Percentiles rank a stretch among this genome's conserved stretches.
phyloP scores from a whole-genome alignment of 257 asterid species.

The Rhazya stricta region DNA sequence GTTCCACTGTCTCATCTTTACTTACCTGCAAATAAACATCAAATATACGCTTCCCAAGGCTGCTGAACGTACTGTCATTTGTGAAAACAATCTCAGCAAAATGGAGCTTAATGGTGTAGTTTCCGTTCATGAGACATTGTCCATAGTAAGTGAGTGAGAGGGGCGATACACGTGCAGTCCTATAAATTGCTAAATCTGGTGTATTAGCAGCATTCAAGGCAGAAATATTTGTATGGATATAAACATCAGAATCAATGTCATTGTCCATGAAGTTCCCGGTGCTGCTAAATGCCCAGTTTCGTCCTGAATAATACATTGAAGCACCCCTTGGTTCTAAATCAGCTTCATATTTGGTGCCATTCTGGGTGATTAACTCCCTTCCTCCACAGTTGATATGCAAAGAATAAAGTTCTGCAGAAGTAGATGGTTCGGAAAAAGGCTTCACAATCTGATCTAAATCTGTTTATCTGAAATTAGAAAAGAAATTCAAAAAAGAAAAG shows the following conservation, averaged over 20 bases:
- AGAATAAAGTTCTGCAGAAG: conserved; percentile 46
- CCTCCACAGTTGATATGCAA: conserved; percentile 85
- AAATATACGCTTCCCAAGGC: conserved; percentile 77
- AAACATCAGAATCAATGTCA: conserved; percentile 52
- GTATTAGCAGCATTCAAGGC: conserved; percentile 27
- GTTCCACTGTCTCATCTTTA: background rate
- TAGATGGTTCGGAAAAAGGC: background rate
- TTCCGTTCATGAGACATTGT: conserved; percentile 69
- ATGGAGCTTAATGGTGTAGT: conserved; percentile 79
- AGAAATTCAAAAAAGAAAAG: background rate
- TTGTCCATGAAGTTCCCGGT: conserved; percentile 86
- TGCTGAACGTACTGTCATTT: conserved; percentile 57
- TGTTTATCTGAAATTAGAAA: background rate
- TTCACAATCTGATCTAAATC: background rate
- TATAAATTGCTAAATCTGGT: conserved; percentile 43
- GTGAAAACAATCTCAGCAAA: conserved; percentile 75
- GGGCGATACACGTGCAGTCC: conserved; percentile 73
- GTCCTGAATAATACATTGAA: conserved; percentile 51
- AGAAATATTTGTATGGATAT: conserved; percentile 42
- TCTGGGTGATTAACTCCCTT: conserved; percentile 29
- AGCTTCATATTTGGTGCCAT: conserved; percentile 40
- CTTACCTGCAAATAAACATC: conserved; percentile 88
- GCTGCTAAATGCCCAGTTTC: conserved; percentile 91
- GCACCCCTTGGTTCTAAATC: conserved; percentile 78
- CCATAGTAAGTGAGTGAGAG: conserved; percentile 90